Evolutionary conservation across 257 asterid genomes (phyloP).

Genomic region (Avicennia marina): DNA sequence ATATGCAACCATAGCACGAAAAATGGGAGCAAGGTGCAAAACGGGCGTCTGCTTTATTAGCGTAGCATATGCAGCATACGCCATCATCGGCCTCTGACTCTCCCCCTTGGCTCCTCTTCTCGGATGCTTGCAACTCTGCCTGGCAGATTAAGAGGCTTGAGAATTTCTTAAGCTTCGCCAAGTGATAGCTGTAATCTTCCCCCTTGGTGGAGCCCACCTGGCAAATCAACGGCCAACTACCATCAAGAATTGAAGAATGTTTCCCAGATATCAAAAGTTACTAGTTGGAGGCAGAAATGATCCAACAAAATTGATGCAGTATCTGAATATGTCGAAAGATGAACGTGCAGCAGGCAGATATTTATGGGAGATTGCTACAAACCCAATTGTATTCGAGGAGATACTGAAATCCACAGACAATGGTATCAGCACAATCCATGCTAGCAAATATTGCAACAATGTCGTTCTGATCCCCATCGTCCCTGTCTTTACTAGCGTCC

Average conservation of each 20-base stretch:
- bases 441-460: conserved; percentile 64
- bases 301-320: too few species aligned
- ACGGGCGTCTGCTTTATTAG: conserved; percentile 47
- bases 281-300: too few species aligned
- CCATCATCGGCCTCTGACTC: conserved; percentile 46
- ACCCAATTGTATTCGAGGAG: conserved; percentile 87
- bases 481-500: conserved; percentile 45
- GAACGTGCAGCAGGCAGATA: too few species aligned
- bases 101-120: conserved; percentile 28
- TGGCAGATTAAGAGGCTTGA: conserved; percentile 52
- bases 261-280: too few species aligned
- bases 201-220: conserved; percentile 71
- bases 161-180: conserved; percentile 62
- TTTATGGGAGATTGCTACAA: too few species aligned
- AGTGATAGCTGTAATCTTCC: conserved; percentile 45
- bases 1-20: conserved; percentile 84
- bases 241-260: too few species aligned
- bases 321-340: too few species aligned
- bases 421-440: conserved; percentile 84
- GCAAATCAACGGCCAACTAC: too few species aligned
- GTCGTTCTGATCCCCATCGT: conserved; percentile 44
- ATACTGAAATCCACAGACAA: conserved; percentile 64
- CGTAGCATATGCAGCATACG: conserved; percentile 83
- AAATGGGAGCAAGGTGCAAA: conserved; percentile 72
- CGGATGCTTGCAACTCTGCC: conserved; percentile 43